Percentiles rank a stretch among this genome's conserved stretches.
Evolutionary conservation across 129 eudicot genomes (phyloP).

Genomic region (Logfia minima): DNA sequence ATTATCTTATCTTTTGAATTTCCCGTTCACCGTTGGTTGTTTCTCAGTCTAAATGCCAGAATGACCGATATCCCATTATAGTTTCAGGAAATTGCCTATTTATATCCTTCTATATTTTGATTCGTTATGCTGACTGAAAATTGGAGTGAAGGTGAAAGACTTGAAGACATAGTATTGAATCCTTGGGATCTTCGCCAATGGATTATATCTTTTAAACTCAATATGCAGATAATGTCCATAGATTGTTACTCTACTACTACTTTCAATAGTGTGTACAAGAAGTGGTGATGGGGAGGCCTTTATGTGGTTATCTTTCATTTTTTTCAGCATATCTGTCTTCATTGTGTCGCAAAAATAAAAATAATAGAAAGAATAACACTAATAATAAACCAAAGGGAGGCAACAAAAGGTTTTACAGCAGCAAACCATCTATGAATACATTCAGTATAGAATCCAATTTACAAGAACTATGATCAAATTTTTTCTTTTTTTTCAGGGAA

Average conservation of each 20-base stretch:
- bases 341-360: neutral
- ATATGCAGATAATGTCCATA: neutral
- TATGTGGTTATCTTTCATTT: neutral
- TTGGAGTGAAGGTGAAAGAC: neutral
- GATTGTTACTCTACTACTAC: neutral
- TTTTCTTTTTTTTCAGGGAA: neutral
- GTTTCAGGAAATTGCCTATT: neutral
- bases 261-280: neutral
- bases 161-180: neutral
- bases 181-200: too few relatives aligned
- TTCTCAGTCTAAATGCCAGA: neutral
- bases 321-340: neutral
- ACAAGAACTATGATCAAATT: conserved; percentile 20
- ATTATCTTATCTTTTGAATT: too few relatives aligned
- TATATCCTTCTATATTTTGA: neutral
- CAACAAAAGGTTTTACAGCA: neutral
- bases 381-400: neutral
- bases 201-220: neutral
- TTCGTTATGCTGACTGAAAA: neutral
- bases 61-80: neutral
- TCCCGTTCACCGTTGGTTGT: neutral
- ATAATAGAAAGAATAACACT: neutral
- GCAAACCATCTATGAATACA: conserved; percentile 1
- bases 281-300: neutral
- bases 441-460: conserved; percentile 19